Evolutionary conservation across 202 grass and related monocot genomes (phyloP), one percentile per base, ranked within the genome.

Genomic region (Carex arenaria): DNA sequence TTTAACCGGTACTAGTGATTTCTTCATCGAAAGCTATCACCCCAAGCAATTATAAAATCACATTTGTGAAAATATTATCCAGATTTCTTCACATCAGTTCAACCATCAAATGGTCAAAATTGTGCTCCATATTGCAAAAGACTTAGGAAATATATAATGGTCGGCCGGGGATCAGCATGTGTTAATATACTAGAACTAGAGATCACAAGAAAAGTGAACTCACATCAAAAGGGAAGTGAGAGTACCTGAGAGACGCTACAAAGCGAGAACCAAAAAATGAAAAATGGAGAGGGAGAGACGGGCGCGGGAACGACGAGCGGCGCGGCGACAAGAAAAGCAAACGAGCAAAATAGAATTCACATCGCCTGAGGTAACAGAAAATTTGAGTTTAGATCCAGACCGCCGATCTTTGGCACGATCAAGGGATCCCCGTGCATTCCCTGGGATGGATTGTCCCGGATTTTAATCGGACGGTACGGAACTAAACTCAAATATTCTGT

Each of bases 1-100:
- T 83, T 91, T 93, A 22, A 91, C 55, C 6, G 87, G 95, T 63
- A 86, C 19, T 63, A 98, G 87, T 7, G 73, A 23, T 62, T 91
- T 92, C 90, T 98, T 98, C 95, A 97, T 98, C 79, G 60, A 61
- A 14, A 85, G 17, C 88, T 92, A 62, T 34, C 62, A 34, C 36
- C 8, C 4, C 81, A 80, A 72, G 32, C 32, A 45, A 64, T 80
- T 45, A 40, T 7, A 40, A 61, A 81, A 26, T 32, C 61, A 64
- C 36, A 81, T 51, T 82, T 67, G 8, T 10, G 17, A 18, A 36
- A 43, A 19, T 7, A 57, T 15, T 15, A 57, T 13, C 52, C 15
- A 56, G 54, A 56, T 17, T 57, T 77, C 72, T 34, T 9, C 28
- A 17, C 30, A 10, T 56, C 15, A 11, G 14, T 77, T 36, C 6